These are phyloP conservation scores for Stagonosporopsis chrysanthemi DNA, from an alignment of 2,329 filamentous ascomycete genomes.

Conservation along the genomic window DNA sequence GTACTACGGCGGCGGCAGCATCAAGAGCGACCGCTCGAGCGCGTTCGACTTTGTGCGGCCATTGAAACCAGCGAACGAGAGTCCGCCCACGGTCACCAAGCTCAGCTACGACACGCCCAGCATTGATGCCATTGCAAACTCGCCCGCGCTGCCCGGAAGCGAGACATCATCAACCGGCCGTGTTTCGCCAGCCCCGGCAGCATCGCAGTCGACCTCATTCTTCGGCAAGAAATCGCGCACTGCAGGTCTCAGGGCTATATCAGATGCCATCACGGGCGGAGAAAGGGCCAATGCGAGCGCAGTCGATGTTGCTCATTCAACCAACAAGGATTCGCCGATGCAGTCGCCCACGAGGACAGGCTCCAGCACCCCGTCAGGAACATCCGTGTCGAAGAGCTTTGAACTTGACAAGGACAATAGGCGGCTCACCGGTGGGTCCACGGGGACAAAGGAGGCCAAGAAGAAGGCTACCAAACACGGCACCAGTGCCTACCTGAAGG, in stretches of 20 bases:
- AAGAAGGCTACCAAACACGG: constrained; percentile 81
- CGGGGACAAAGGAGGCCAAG: constrained; percentile 48
- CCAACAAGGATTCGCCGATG: constrained; percentile 60
- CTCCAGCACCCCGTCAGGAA: constrained; percentile 70
- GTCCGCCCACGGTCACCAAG: constrained; percentile 64
- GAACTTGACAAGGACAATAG: constrained; percentile 77
- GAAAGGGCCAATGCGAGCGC: constrained; percentile 60
- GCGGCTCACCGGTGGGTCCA: constrained; percentile 53
- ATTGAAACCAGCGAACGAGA: constrained; percentile 50
- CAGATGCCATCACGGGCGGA: constrained; percentile 69
- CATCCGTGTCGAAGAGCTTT: constrained; percentile 70
- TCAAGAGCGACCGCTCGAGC: constrained; percentile 53
- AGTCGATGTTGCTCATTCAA: constrained; percentile 50
- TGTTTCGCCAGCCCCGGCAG: constrained; percentile 54
- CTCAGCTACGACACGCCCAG: constrained; percentile 61
- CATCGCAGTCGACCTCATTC: constrained; percentile 43
- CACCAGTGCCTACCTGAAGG: constrained; percentile 91
- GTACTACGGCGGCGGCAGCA: constrained; percentile 68
- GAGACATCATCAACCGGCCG: constrained; percentile 59
- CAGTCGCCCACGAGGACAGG: constrained; percentile 77
- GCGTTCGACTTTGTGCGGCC: constrained; percentile 56
- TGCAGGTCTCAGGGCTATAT: constrained; percentile 83
- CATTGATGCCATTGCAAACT: constrained; percentile 53
- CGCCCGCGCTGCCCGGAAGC: constrained; percentile 51
- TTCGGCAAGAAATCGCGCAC: constrained; percentile 54